Evolutionary conservation across 108 stramenopile species (phyloP).

Genomic region (Mayamaea pseudoterrestris): DNA sequence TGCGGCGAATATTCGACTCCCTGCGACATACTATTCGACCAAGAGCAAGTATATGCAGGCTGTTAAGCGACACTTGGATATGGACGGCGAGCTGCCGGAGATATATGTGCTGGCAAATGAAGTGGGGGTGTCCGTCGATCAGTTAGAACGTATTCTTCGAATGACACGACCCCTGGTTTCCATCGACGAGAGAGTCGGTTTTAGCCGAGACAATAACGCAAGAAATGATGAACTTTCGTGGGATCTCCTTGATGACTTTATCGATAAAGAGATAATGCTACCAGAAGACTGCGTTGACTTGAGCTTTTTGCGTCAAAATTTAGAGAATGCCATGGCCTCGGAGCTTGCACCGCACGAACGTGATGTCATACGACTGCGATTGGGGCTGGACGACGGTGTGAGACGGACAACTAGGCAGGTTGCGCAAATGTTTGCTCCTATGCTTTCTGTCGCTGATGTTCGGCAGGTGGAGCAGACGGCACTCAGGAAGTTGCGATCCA

Average conservation of each 20-base stretch:
- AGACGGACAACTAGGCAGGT: constrained; percentile 50
- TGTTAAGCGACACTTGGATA: constrained; percentile 25
- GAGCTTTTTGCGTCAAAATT: constrained; percentile 55
- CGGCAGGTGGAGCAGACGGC: constrained; percentile 44
- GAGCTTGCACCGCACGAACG: constrained; percentile 74
- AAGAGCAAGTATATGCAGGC: constrained; percentile 37
- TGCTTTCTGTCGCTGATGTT: constrained; percentile 33
- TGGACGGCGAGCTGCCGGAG: constrained; percentile 13
- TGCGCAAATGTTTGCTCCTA: constrained; percentile 46
- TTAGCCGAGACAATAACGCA: no score
- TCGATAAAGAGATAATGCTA: constrained; percentile 21
- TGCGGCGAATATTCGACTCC: constrained; percentile 46
- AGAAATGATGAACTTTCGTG: no score
- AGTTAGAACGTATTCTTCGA: constrained; percentile 44
- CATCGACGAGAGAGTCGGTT: no score
- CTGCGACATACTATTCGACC: constrained; percentile 39
- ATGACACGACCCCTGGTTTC: constrained; percentile 36
- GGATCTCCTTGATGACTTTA: no score
- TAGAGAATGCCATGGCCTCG: constrained; percentile 73
- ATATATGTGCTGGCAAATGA: constrained; percentile 34
- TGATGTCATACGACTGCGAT: constrained; percentile 59
- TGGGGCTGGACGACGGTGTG: constrained; percentile 71
- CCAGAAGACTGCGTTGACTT: constrained; percentile 69
- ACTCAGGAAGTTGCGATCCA: constrained; percentile 55
- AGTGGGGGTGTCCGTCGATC: constrained; percentile 27